Base-by-base conservation (phyloP, 2,329 filamentous ascomycete species). In the Hypoxylon sp. region DNA sequence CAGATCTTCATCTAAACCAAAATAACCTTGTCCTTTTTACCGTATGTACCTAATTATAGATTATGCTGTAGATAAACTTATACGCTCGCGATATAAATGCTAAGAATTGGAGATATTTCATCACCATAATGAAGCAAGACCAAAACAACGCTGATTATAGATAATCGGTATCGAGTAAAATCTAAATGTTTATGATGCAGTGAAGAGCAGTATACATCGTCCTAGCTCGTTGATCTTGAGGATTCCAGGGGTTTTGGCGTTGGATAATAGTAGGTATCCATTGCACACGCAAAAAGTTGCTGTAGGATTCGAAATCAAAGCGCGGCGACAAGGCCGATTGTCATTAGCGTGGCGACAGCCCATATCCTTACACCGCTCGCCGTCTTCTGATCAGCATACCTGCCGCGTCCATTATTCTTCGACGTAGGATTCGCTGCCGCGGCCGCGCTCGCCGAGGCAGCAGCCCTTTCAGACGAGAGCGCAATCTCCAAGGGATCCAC, bases 271-370 rank as follows among this genome's bases (percentile, higher is more conserved):
- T 42, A 19, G n/a, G 39, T 9, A 22, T 22, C 19, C 19, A 22
- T 22, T 22, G 35, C n/a, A 22, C 19, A 44, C 3, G 19, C 14
- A 44, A 19, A 11, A 2, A 44, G 13, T 11, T 44, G 17, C n/a
- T 44, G 37, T 10, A 42, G 14, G 4, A 29, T 19, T 8, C 24
- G 5, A 22, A 5, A 54, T 70, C 31, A 72, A 42, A 71, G 48
- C 33, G 54, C 63, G 10, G 58, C 53, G 42, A 53, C 62, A 17
- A 73, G 17, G 47, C 67, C 62, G 24, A 71, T 24, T 29, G 61
- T 51, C 24, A 63, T 29, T 11, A 73, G 9, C n/a, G 46, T 53
- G 13, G 35, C 39, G 22, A 63, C 42, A 46, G 61, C 56, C 68
- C 66, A 72, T 52, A 65, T 63, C 10, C 44, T 63, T 11, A 72